Evolutionary conservation across 768 basidiomycete species (phyloP).

Genomic region (Strobilomyces confusus): DNA sequence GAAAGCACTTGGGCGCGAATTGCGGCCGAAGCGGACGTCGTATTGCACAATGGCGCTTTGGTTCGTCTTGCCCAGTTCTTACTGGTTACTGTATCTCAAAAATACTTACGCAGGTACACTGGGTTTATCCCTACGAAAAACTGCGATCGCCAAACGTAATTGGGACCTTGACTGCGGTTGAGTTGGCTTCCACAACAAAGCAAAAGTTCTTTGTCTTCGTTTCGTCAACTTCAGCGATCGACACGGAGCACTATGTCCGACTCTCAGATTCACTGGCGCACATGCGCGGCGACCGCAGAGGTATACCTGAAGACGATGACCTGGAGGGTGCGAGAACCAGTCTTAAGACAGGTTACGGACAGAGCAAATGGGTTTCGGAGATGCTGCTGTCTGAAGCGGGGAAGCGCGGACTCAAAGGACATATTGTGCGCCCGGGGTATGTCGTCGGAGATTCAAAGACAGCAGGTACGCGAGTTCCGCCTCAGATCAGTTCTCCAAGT

Average conservation of each 20-base stretch:
- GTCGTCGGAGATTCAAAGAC: slow-evolving; percentile 88
- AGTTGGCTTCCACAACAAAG: slow-evolving; percentile 69
- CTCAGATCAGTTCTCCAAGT: not conserved
- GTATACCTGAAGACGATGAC: slow-evolving; percentile 84
- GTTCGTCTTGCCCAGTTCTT: slow-evolving; percentile 44
- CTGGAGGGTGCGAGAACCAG: slow-evolving; percentile 75
- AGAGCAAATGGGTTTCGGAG: slow-evolving; percentile 98
- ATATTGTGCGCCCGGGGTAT: slow-evolving; percentile 92
- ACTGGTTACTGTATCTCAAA: not conserved
- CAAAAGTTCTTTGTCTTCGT: slow-evolving; percentile 86
- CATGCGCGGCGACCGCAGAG: slow-evolving; percentile 42
- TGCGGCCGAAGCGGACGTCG: slow-evolving; percentile 68
- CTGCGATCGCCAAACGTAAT: slow-evolving; percentile 91
- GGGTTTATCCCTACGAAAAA: slow-evolving; percentile 97
- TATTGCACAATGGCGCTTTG: slow-evolving; percentile 96
- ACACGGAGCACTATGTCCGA: slow-evolving; percentile 85
- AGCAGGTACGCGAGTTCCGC: slow-evolving; percentile 56
- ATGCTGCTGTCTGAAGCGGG: slow-evolving; percentile 92
- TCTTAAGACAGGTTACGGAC: slow-evolving; percentile 91
- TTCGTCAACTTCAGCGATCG: slow-evolving; percentile 93
- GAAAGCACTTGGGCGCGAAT: slow-evolving; percentile 62
- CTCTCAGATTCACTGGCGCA: slow-evolving; percentile 69
- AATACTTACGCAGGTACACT: slow-evolving; percentile 68
- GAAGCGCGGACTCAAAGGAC: slow-evolving; percentile 74
- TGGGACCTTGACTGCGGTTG: slow-evolving; percentile 78